Base-by-base conservation (phyloP, 352 stramenopile genomes). In the Stramenopiles sp. region DNA sequence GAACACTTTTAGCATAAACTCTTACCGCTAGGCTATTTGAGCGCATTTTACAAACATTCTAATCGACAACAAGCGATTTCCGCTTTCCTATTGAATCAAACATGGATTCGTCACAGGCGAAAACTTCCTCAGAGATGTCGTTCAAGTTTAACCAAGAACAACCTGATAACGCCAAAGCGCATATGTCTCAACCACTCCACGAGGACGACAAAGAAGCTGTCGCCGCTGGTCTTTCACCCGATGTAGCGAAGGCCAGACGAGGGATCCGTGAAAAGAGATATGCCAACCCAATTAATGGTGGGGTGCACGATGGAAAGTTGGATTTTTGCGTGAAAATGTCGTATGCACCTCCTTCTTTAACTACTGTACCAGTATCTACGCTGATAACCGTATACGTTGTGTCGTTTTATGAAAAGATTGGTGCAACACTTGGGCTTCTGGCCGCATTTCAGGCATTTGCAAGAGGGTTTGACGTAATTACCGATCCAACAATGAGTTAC, bases 401-500 rank as follows among this genome's bases (percentile, higher is more conserved):
- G 0, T 83, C 85, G 4, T 81, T 84, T 7, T 85, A 85, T 55
- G 83, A 85, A 76, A 83, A 85, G 25, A 44, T 85, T 8, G 83
- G 83, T 30, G 83, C 83, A 8, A 44, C 81, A 30, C 80, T 85
- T 14, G 29, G 32, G 44, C 84, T 85, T 71, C 32, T 85, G 29
- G 83, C 83, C 30, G 84, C 85, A 75, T 85, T 85, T 67, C 84
- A 82, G 7, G 83, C 83, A 22, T 82, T 85, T 0, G 83, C 83
- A 30, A 32, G 83, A 14, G 80, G 32, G n/a, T 82, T 85, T 32
- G 83, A 85, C 55, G 83, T 85, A 7, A 83, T 85, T 67, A 85
- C 83, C 1, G 83, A 85, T 83, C 83, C 83, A 27, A 76, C 85
- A 30, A 85, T 85, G 83, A 85, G 83, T 81, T 85, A 83, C 76